phyloP scores from a whole-genome alignment of 1,284 basidiomycete species.

The Tetrapyrgos nigripes region DNA sequence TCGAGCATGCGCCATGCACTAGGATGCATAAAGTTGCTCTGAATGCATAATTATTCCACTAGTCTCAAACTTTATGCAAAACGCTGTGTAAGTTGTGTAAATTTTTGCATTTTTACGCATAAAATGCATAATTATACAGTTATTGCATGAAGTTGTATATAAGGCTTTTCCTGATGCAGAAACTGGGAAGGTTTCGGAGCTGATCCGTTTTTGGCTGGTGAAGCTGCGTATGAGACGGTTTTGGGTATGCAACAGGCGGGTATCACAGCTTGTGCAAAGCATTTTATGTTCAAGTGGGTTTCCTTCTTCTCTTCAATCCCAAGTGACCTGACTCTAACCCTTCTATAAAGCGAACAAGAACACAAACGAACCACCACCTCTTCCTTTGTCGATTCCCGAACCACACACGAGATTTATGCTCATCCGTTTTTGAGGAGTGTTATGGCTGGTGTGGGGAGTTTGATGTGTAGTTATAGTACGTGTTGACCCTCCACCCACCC shows the following conservation, averaged over 20 bases:
- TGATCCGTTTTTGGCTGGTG: conserved; percentile 80
- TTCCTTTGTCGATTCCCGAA: conserved; percentile 80
- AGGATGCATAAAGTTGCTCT: too few relatives aligned
- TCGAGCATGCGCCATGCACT: too few relatives aligned
- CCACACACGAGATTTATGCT: conserved; percentile 77
- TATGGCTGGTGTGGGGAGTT: conserved; percentile 75
- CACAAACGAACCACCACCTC: conserved; percentile 57
- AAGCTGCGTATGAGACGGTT: conserved; percentile 77
- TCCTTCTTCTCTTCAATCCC: neutral
- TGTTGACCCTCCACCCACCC: neutral
- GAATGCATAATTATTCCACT: too few relatives aligned
- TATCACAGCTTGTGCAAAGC: conserved; percentile 82
- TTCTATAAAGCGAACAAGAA: conserved; percentile 64
- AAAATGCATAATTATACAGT: too few relatives aligned
- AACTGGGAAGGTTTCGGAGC: conserved; percentile 90
- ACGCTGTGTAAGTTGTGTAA: too few relatives aligned
- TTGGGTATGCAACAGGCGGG: conserved; percentile 76
- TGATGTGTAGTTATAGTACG: conserved; percentile 80
- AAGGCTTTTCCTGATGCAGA: too few relatives aligned
- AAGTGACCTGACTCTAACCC: conserved; percentile 8
- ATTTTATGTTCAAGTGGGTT: conserved; percentile 73
- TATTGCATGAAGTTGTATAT: too few relatives aligned
- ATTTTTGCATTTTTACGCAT: too few relatives aligned
- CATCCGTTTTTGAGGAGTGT: conserved; percentile 78
- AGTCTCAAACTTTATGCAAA: too few relatives aligned